Conservation (phyloP, 805 yeast species). For the Wickerhamiella lipophila region DNA sequence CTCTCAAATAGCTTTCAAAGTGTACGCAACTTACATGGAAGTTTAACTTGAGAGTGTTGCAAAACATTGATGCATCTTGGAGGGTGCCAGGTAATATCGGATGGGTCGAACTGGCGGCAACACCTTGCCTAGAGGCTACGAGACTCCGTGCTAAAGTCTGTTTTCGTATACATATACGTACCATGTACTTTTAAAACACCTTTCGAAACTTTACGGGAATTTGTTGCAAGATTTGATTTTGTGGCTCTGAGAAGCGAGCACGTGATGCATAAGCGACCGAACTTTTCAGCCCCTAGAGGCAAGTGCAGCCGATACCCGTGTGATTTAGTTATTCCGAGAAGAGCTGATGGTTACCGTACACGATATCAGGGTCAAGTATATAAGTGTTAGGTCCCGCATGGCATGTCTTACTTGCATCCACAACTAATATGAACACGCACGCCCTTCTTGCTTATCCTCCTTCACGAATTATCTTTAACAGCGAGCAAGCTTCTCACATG, state of each 20-base stretch:
- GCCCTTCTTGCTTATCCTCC: constrained; percentile 8
- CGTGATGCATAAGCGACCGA: not conserved
- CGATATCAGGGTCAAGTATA: not conserved
- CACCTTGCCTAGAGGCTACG: too few species aligned
- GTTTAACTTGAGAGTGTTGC: too few species aligned
- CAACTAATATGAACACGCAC: constrained; percentile 3
- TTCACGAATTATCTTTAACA: not conserved
- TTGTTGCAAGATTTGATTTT: not conserved
- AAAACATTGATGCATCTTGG: too few species aligned
- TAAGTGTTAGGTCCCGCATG: not conserved
- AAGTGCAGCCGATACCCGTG: constrained; percentile 1
- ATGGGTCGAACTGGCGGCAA: too few species aligned
- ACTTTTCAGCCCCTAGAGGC: not conserved
- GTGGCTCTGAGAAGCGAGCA: not conserved
- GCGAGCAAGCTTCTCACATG: constrained; percentile 1
- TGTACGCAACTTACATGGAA: too few species aligned
- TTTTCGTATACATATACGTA: too few species aligned
- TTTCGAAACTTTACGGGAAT: not conserved
- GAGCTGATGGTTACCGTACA: constrained; percentile 5
- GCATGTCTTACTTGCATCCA: not conserved
- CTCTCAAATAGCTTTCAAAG: too few species aligned
- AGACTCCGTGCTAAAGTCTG: too few species aligned
- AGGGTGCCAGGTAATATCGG: too few species aligned
- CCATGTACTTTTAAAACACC: too few species aligned
- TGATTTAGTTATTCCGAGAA: not conserved